Conservation (phyloP, 768 basidiomycete species). For the Phlegmacium glaucopus region DNA sequence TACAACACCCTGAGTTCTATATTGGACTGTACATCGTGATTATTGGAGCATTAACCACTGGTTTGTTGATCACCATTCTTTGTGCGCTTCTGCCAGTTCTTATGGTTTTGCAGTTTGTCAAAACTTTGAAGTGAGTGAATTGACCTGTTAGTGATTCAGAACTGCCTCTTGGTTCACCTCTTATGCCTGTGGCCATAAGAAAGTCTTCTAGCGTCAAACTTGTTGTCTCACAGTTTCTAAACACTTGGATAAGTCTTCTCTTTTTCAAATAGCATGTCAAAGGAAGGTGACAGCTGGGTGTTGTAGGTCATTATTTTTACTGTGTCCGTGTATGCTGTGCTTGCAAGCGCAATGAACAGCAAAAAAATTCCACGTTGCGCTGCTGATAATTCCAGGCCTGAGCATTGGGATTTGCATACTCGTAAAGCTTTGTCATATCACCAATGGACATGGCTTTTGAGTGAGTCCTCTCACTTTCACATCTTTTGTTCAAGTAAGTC, state of each 20-base stretch:
- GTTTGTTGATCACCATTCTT: conserved; percentile 8
- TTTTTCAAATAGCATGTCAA: too few species aligned
- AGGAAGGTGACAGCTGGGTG: neutral
- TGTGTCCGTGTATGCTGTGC: conserved; percentile 11
- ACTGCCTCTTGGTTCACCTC: neutral
- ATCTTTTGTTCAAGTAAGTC: too few species aligned
- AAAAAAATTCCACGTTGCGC: too few species aligned
- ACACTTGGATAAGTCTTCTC: too few species aligned
- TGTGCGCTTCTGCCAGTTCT: conserved; percentile 9
- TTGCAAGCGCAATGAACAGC: conserved; percentile 9
- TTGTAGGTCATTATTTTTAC: conserved; percentile 2
- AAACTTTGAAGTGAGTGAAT: neutral
- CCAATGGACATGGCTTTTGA: conserved; percentile 19
- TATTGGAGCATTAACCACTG: conserved; percentile 1
- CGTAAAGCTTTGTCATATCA: conserved; percentile 13
- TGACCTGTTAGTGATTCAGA: neutral
- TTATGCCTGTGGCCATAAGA: neutral
- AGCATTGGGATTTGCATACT: conserved; percentile 5
- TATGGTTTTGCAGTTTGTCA: conserved; percentile 9
- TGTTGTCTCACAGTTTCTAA: too few species aligned
- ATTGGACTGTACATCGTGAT: neutral
- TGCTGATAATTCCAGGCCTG: neutral
- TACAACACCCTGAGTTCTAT: too few species aligned
- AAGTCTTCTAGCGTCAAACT: too few species aligned
- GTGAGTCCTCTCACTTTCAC: conserved; percentile 16